These are phyloP conservation scores for Petrea volubilis DNA, from an alignment of 257 asterid species.

Conservation along the genomic window DNA sequence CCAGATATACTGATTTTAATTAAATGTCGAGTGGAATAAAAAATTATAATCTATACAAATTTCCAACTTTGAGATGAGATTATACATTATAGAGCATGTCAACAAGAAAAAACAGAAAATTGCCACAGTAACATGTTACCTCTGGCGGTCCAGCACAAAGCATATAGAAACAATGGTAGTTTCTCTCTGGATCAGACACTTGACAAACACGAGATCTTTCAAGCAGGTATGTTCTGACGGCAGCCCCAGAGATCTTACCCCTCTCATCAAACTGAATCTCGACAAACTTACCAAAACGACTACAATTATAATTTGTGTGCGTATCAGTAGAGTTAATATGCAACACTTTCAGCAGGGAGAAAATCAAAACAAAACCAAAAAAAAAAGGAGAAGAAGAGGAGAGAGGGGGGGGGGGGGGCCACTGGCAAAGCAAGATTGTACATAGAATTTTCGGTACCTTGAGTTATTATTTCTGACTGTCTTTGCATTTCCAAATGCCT, in stretches of 20 bases:
- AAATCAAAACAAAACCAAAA: too few relatives aligned
- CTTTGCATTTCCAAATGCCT: conserved; percentile 86
- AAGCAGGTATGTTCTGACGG: conserved; percentile 76
- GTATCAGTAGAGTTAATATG: conserved; percentile 13
- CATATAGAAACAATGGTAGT: conserved; percentile 82
- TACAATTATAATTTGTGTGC: conserved; percentile 25
- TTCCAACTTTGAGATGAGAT: neutral
- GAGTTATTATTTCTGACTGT: conserved; percentile 82
- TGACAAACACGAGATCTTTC: conserved; percentile 82
- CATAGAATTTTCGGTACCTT: conserved; percentile 43
- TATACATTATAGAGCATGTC: neutral
- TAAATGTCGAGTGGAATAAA: neutral
- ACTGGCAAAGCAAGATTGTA: neutral
- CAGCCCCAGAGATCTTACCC: conserved; percentile 77
- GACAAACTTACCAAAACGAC: conserved; percentile 82
- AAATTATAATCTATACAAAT: neutral
- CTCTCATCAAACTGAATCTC: conserved; percentile 66
- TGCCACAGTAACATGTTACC: conserved; percentile 32
- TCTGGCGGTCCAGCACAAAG: conserved; percentile 76
- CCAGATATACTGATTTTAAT: neutral
- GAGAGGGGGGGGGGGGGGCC: too few relatives aligned
- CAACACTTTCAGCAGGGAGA: neutral
- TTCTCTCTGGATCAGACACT: conserved; percentile 79
- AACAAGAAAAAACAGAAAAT: neutral
- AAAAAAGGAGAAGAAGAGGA: too few relatives aligned